These are phyloP conservation scores for Castanospermum australe DNA, from an alignment of 306 rosid genomes.

Conservation along the genomic window DNA sequence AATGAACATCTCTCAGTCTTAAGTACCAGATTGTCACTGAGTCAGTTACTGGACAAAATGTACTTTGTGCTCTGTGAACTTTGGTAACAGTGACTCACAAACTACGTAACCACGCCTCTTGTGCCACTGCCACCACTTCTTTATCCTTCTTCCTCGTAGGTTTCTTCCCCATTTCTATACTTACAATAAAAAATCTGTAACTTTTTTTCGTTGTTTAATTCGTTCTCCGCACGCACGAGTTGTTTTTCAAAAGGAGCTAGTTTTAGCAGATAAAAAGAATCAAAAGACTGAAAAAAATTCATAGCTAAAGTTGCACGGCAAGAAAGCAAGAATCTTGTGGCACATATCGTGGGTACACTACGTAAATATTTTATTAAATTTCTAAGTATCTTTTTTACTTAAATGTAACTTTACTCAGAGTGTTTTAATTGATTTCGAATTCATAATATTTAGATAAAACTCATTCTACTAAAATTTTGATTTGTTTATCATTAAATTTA, in stretches of 20 bases:
- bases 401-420: too few relatives aligned
- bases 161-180: not conserved
- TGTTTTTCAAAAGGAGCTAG: not conserved
- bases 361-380: not conserved
- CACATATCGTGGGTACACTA: too few relatives aligned
- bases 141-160: not conserved
- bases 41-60: not conserved
- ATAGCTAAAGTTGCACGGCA: too few relatives aligned
- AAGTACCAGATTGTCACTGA: not conserved
- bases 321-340: too few relatives aligned
- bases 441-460: too few relatives aligned
- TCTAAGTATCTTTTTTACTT: not conserved
- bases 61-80: not conserved
- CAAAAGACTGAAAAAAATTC: not conserved
- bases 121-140: not conserved
- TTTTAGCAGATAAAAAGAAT: not conserved
- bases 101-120: not conserved
- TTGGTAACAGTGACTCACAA: not conserved
- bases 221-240: not conserved
- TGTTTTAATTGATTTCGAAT: too few relatives aligned
- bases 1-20: not conserved
- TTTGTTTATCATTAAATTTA: too few relatives aligned
- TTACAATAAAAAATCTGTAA: not conserved
- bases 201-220: not conserved
- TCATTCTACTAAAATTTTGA: too few relatives aligned